Conservation (phyloP, 441 rosid genomes). For the Mallotus japonicus region DNA sequence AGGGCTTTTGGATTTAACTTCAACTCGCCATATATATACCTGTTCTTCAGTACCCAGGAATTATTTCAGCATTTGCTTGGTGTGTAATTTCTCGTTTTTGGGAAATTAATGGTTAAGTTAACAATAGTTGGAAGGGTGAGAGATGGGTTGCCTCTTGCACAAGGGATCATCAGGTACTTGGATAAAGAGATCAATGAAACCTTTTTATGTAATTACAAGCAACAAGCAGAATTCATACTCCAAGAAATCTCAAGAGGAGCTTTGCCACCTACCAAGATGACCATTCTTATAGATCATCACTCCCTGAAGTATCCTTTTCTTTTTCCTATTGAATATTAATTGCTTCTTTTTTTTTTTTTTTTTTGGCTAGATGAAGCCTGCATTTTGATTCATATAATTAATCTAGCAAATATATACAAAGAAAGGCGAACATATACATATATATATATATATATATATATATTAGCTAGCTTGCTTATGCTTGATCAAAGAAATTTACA, state of each 20-base stretch:
- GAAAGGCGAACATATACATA: background rate
- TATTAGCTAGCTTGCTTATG: too few relatives aligned
- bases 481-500: background rate
- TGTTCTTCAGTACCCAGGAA: too few relatives aligned
- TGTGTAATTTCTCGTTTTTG: background rate
- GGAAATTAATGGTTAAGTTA: slow-evolving; percentile 37
- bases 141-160: slow-evolving; percentile 54
- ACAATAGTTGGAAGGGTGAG: slow-evolving; percentile 54
- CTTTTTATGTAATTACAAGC: slow-evolving; percentile 40
- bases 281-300: slow-evolving; percentile 43
- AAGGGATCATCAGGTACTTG: slow-evolving; percentile 29
- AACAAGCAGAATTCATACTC: slow-evolving; percentile 48
- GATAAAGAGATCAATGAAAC: slow-evolving; percentile 22
- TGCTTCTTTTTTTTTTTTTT: background rate
- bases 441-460: too few relatives aligned
- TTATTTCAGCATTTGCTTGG: background rate
- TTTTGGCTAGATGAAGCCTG: background rate
- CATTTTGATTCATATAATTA: too few relatives aligned
- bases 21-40: background rate
- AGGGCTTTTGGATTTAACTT: background rate
- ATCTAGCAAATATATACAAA: too few relatives aligned
- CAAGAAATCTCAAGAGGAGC: slow-evolving; percentile 43
- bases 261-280: slow-evolving; percentile 42
- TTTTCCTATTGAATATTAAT: background rate
- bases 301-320: slow-evolving; percentile 47